Evolutionary conservation across 306 rosid genomes (phyloP), one percentile per base, ranked within the genome.

Genomic region (Cucurbita ficifolia): DNA sequence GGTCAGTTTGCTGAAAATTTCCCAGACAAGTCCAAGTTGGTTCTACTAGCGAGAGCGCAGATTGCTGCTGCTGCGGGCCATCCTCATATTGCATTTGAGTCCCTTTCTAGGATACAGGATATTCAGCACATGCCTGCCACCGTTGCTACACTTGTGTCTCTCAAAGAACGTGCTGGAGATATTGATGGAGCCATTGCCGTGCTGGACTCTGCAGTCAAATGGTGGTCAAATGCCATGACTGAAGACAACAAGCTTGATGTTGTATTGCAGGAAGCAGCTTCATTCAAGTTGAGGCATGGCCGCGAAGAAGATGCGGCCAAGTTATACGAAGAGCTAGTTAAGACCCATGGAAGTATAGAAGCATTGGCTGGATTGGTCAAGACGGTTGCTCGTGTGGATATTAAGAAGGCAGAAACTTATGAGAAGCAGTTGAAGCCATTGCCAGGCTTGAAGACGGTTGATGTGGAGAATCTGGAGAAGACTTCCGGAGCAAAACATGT

Each of bases 51-150:
- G 21, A 82, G 96, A 86, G 96, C 99, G 48, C 99, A 94, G 90
- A 87, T 94, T 73, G 97, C 99, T 73, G 94, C 99, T 35, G 95
- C 92, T 36, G 96, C 96, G 46, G 86, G 90, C 72, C 97, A 89
- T 58, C 96, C 87, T 75, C 92, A 89, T 76, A 79, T 91, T 74
- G 99, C 99, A 38, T 94, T 96, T 0, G 97, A 91, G 78, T 94
- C 99, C 76, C 86, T 91, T 52, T 77, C 88, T 65, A 89, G 78
- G 83, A 89, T 94, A 81, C 80, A 88, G 0, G 96, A 88, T 84
- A 89, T 94, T 72, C 96, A 89, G 78, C 96, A 91, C 83, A 87
- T 81, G 92, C 97, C 97, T 24, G 97, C 97, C 63, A 94, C 97
- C 70, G 90, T 89, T 71, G 97, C 99, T 72, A 94, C 99, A 61